Percentiles rank a stretch among this genome's conserved stretches.
phyloP scores from a whole-genome alignment of 2,329 filamentous ascomycete species.

The Aspergillus tubingensis region DNA sequence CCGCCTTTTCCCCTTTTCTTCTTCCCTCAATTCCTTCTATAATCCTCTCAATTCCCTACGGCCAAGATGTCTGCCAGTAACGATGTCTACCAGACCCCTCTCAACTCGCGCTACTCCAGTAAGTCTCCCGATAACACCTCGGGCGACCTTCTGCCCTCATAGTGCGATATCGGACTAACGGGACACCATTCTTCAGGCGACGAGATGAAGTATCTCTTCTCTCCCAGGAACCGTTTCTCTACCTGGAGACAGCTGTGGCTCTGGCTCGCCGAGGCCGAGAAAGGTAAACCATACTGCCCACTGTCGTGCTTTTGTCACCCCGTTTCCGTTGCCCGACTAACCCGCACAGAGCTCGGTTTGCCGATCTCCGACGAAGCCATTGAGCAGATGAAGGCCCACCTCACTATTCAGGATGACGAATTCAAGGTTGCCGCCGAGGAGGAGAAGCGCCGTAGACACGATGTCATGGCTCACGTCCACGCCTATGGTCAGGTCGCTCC shows the following conservation, averaged over 20 bases:
- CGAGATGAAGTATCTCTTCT: conserved; percentile 81
- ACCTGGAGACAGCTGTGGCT: conserved; percentile 88
- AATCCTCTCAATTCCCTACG: conserved; percentile 20
- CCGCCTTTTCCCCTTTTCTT: conserved; percentile 13
- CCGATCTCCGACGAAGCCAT: conserved; percentile 73
- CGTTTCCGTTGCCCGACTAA: conserved; percentile 26
- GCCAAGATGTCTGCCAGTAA: conserved; percentile 44
- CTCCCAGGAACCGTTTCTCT: conserved; percentile 69
- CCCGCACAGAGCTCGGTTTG: conserved; percentile 66
- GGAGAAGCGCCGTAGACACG: conserved; percentile 71
- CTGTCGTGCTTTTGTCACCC: conserved; percentile 1
- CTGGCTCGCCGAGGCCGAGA: conserved; percentile 77
- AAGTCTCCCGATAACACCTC: conserved; percentile 22
- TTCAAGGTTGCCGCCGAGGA: conserved; percentile 74
- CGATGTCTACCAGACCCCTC: conserved; percentile 66
- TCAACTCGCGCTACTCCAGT: conserved; percentile 73
- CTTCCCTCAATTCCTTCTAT: conserved; percentile 23
- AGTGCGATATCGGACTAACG: conserved; percentile 18
- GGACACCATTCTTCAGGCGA: conserved; percentile 36
- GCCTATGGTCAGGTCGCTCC: conserved; percentile 74
- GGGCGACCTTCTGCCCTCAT: neutral
- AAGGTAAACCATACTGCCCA: conserved; percentile 37
- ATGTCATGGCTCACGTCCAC: conserved; percentile 68
- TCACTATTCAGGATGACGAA: conserved; percentile 74
- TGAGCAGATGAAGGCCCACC: conserved; percentile 71